Evolutionary conservation across 225 moss, liverwort and hornwort species (phyloP), one percentile per base, ranked within the genome.

Genomic region (Sphagnum tenellum): DNA sequence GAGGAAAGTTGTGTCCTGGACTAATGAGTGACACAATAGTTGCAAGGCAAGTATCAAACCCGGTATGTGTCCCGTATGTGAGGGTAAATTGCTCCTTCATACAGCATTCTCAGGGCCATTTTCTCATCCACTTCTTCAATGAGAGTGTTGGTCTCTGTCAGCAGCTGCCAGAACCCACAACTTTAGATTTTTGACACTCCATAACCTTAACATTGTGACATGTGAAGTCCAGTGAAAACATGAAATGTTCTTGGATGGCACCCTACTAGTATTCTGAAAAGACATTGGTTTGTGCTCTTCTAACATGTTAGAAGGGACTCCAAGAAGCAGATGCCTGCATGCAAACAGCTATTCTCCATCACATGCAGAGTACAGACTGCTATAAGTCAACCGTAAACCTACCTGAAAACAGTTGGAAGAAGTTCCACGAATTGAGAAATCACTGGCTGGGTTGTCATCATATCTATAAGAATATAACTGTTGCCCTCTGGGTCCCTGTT

Each of bases 41-140:
- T 29, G 29, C 29, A 29, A 47, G 47, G 11, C 11, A 60, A 9
- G 5, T 47, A 46, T 8, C 76, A 60, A 48, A 86, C 85, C 60
- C 75, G 79, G 70, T 86, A 86, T 12, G 81, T 81, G 55, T 86
- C 85, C 74, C 82, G 81, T 61, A 78, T 75, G 65, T 86, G 85
- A 69, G 76, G 76, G 44, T 86, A 86, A 48, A 86, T 86, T 73
- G 85, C 85, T 64, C 85, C 85, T 66, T 81, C 79, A 70, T 82
- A 82, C 49, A 86, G 72, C 85, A 81, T 79, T 63, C 85, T 79
- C 63, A 78, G 55, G 55, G 85, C 85, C 85, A 81, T 79, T 72
- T 81, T 86, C 60, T 79, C 76, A 45, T 86, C 85, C 64, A 86
- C 74, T 79, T 86, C 82, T 70, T 86, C 85, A 59, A 86, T 66